phyloP scores from a whole-genome alignment of 2,329 filamentous ascomycete genomes.

The Colletotrichum costaricense region DNA sequence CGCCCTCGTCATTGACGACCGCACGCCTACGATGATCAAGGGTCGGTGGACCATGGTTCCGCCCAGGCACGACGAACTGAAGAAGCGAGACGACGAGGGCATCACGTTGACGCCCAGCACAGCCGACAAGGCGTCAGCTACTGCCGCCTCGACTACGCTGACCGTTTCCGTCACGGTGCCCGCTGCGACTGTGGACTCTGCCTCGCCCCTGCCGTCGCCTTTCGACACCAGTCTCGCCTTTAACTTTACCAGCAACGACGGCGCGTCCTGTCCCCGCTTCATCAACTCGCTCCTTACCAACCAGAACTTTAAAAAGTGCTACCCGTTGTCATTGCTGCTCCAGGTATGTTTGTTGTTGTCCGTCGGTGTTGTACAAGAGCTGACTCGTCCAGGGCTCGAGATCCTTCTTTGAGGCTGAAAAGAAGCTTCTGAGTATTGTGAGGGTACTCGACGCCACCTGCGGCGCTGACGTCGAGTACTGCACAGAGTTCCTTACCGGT shows the following conservation, averaged over 20 bases:
- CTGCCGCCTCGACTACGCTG: constrained; percentile 21
- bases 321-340: constrained; percentile 86
- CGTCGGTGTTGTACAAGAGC: constrained; percentile 19
- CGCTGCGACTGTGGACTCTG: constrained; percentile 41
- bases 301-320: constrained; percentile 76
- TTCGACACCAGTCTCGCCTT: constrained; percentile 74
- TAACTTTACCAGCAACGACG: constrained; percentile 67
- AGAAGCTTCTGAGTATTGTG: constrained; percentile 77
- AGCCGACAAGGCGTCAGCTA: constrained; percentile 5
- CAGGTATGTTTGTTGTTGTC: constrained; percentile 63
- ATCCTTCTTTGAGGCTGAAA: constrained; percentile 84
- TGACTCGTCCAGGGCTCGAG: constrained; percentile 74
- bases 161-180: constrained; percentile 36
- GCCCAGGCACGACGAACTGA: constrained; percentile 32
- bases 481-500: constrained; percentile 71
- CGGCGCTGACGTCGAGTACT: constrained; percentile 72
- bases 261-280: constrained; percentile 71
- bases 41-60: constrained; percentile 39
- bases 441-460: constrained; percentile 85
- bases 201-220: constrained; percentile 66
- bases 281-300: constrained; percentile 75
- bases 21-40: constrained; percentile 34
- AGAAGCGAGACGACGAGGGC: constrained; percentile 41
- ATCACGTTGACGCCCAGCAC: constrained; percentile 26
- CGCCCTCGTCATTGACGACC: constrained; percentile 34